Conservation (phyloP, 768 basidiomycete species). For the Epithele typhae region DNA sequence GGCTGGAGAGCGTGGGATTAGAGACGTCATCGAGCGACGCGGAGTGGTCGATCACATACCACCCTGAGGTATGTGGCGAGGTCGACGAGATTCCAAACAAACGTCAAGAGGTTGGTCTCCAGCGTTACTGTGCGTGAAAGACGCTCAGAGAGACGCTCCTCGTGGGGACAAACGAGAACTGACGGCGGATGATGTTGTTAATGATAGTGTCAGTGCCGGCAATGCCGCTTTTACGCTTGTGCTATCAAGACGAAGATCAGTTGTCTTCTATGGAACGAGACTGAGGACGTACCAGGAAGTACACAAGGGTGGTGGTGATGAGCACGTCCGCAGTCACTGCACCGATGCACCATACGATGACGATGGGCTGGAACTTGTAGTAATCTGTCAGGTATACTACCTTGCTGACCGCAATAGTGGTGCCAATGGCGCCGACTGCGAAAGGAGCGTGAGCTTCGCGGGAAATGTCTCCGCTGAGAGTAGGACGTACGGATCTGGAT, state of each 20-base stretch:
- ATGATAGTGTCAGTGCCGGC: slow-evolving; percentile 15
- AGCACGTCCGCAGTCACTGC: slow-evolving; percentile 11
- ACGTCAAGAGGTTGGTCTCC: slow-evolving; percentile 27
- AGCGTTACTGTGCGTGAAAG: slow-evolving; percentile 20
- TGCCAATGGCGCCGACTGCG: slow-evolving; percentile 17
- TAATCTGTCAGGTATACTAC: slow-evolving; percentile 10
- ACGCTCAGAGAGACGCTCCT: too few species aligned
- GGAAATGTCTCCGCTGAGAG: background rate
- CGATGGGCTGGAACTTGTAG: slow-evolving; percentile 13
- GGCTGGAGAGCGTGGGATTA: too few species aligned
- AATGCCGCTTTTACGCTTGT: slow-evolving; percentile 11
- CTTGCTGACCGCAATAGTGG: slow-evolving; percentile 15
- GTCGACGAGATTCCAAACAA: slow-evolving; percentile 20
- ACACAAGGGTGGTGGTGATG: slow-evolving; percentile 15
- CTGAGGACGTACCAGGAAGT: slow-evolving; percentile 16
- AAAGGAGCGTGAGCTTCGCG: background rate
- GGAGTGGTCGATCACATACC: too few species aligned
- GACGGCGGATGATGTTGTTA: slow-evolving; percentile 14
- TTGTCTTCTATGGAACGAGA: background rate
- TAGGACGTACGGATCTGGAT: background rate
- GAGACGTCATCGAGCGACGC: too few species aligned
- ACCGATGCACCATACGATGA: slow-evolving; percentile 17
- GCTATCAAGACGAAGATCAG: background rate
- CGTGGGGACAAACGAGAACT: too few species aligned
- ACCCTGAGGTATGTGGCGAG: slow-evolving; percentile 19